Conservation (phyloP, 805 yeast species). For the Komagataella phaffii region DNA sequence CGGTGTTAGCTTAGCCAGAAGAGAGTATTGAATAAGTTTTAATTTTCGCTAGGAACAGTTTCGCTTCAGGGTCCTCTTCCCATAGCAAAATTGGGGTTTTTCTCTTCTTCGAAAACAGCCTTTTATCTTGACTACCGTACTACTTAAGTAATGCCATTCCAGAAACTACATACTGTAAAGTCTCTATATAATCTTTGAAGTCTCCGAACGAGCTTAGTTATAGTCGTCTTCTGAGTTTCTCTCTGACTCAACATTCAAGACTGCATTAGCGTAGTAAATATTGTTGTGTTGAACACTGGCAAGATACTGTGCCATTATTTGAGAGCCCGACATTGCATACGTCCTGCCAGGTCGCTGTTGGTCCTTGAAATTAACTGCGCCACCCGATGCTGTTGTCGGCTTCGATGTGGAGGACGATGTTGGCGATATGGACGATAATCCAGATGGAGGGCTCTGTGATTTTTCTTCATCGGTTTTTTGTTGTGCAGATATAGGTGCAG, state of each 20-base stretch:
- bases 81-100: neutral
- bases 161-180: neutral
- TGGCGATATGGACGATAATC: neutral
- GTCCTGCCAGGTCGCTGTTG: conserved; percentile 3
- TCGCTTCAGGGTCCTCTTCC: neutral
- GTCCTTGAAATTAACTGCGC: neutral
- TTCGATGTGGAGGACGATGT: neutral
- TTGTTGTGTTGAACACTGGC: conserved; percentile 60
- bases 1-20: neutral
- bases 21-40: neutral
- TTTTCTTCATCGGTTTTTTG: neutral
- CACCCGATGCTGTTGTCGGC: neutral
- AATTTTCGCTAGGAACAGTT: neutral
- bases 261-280: conserved; percentile 25
- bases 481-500: neutral
- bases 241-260: conserved; percentile 5
- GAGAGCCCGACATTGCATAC: conserved; percentile 39
- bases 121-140: neutral
- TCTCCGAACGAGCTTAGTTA: neutral
- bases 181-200: neutral
- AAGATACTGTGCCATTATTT: conserved; percentile 66
- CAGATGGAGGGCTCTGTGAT: neutral
- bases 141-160: neutral
- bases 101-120: neutral
- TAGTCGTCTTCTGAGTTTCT: neutral